These are phyloP conservation scores for Patellifolia procumbens DNA, from an alignment of 179 eudicot genomes.

Conservation along the genomic window DNA sequence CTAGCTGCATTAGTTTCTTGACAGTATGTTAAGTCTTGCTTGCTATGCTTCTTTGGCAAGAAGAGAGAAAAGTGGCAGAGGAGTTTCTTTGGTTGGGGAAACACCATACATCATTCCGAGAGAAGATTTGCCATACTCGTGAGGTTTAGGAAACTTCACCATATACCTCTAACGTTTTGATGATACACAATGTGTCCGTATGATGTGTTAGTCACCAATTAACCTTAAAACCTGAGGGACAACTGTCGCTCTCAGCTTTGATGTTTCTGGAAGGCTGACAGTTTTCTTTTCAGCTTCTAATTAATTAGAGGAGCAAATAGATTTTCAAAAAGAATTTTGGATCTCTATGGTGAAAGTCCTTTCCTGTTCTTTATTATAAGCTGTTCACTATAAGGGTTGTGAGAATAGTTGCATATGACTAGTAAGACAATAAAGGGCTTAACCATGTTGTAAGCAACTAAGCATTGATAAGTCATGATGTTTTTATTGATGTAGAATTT, in stretches of 20 bases:
- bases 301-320: background rate
- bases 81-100: background rate
- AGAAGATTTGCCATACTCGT: no score
- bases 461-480: background rate
- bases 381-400: background rate
- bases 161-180: no score
- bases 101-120: no score
- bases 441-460: no score
- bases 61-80: background rate
- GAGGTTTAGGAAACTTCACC: no score
- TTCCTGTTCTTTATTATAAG: background rate
- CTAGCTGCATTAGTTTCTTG: no score
- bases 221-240: no score
- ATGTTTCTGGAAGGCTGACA: no score
- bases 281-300: no score
- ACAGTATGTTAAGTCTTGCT: background rate
- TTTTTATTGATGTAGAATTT: background rate
- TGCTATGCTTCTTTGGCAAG: background rate
- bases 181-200: no score
- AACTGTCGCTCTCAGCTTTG: no score
- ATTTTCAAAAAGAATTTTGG: background rate
- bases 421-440: background rate
- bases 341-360: background rate
- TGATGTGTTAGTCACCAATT: no score
- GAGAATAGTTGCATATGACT: background rate